phyloP scores from a whole-genome alignment of 805 yeast genomes.

The Hanseniaspora nectarophila region DNA sequence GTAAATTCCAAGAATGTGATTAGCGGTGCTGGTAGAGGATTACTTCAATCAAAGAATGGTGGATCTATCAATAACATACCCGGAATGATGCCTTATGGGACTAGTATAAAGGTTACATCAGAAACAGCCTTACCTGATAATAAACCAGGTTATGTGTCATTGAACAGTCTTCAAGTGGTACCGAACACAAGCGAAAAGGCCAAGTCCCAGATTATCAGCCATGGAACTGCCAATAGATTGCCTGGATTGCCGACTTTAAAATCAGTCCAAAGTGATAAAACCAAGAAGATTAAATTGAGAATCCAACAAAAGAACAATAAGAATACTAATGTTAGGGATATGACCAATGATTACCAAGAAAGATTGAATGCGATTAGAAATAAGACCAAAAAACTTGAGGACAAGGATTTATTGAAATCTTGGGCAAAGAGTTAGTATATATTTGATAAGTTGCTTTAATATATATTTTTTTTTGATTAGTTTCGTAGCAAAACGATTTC shows the following conservation, averaged over 20 bases:
- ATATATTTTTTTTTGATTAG: neutral
- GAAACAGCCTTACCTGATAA: neutral
- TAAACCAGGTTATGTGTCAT: neutral
- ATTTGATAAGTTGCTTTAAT: neutral
- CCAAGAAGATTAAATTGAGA: constrained; percentile 1
- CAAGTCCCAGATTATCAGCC: neutral
- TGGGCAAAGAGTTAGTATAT: neutral
- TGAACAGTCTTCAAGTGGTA: neutral
- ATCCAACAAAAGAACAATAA: constrained; percentile 2
- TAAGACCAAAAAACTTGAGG: constrained; percentile 6
- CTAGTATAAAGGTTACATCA: neutral
- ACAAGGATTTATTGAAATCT: constrained; percentile 5
- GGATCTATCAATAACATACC: neutral
- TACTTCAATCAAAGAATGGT: neutral
- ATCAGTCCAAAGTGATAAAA: neutral
- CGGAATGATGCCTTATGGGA: neutral
- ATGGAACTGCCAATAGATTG: neutral
- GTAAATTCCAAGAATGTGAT: neutral
- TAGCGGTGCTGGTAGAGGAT: neutral
- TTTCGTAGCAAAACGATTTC: constrained; percentile 46
- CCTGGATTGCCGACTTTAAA: constrained; percentile 9
- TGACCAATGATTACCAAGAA: constrained; percentile 1
- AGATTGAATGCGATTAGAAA: constrained; percentile 6
- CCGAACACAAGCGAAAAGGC: neutral
- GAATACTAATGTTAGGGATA: neutral